Conservation (phyloP, 2,329 filamentous ascomycete species). For the Escovopsis sp. region DNA sequence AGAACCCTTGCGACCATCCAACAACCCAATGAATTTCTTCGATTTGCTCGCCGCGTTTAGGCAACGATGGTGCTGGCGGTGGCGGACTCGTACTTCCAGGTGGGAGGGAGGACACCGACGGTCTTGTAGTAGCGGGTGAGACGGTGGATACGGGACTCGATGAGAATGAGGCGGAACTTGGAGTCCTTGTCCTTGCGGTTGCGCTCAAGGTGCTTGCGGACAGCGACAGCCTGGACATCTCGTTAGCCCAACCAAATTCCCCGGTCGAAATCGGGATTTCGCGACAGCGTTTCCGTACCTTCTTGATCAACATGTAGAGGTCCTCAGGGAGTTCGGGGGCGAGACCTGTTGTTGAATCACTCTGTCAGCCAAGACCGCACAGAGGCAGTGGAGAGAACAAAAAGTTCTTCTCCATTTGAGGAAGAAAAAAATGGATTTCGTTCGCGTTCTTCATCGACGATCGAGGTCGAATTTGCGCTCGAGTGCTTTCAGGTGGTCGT, state of each 20-base stretch:
- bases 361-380: conserved; percentile 88
- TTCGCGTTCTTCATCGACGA: conserved; percentile 8
- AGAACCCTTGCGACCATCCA: conserved; percentile 15
- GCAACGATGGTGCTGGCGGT: conserved; percentile 89
- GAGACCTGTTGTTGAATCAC: conserved; percentile 73
- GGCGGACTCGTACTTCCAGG: conserved; percentile 98
- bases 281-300: conserved; percentile 43
- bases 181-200: conserved; percentile 99
- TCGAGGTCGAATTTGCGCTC: conserved; percentile 4
- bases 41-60: conserved; percentile 4
- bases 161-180: conserved; percentile 99
- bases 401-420: conserved; percentile 9
- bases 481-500: conserved; percentile 37
- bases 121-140: conserved; percentile 99
- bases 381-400: conserved; percentile 48
- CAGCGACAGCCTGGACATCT: conserved; percentile 62
- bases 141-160: conserved; percentile 99
- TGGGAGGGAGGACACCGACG: conserved; percentile 69
- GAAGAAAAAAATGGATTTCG: conserved; percentile 9
- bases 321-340: conserved; percentile 98
- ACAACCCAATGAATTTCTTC: too few species aligned
- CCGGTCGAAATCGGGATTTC: neutral
- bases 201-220: conserved; percentile 99
- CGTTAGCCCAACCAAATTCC: neutral
- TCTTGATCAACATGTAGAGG: conserved; percentile 99